Percentiles rank a stretch among this genome's conserved stretches.
Conservation (phyloP, 805 yeast species). For the Metschnikowia cerradonensis region DNA sequence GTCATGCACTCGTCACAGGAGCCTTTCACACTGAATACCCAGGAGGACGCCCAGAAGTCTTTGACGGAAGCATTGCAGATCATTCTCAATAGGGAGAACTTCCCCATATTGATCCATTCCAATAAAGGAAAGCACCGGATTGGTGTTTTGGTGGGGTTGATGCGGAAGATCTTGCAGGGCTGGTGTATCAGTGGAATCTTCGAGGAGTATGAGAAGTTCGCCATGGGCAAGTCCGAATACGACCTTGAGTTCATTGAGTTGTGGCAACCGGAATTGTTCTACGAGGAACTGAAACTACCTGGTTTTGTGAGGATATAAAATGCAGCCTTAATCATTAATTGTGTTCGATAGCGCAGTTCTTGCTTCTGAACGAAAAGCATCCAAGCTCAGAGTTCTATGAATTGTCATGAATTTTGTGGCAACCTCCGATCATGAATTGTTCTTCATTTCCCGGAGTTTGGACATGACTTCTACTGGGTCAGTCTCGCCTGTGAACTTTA, state of each 20-base stretch:
- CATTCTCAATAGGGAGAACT: slow-evolving; percentile 61
- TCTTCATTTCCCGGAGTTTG: slow-evolving; percentile 72
- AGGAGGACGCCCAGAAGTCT: slow-evolving; percentile 38
- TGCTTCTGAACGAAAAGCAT: not conserved
- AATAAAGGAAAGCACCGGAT: slow-evolving; percentile 97
- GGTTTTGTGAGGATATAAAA: slow-evolving; percentile 50
- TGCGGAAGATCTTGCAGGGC: slow-evolving; percentile 81
- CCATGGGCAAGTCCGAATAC: slow-evolving; percentile 89
- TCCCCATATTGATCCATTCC: slow-evolving; percentile 86
- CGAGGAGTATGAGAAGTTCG: slow-evolving; percentile 89
- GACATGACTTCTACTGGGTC: slow-evolving; percentile 61
- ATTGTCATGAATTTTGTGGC: slow-evolving; percentile 26
- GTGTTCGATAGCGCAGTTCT: not conserved
- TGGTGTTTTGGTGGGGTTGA: slow-evolving; percentile 88
- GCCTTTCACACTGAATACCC: slow-evolving; percentile 55
- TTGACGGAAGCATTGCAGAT: slow-evolving; percentile 55
- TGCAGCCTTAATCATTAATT: not conserved
- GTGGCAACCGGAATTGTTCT: slow-evolving; percentile 60
- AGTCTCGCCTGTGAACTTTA: slow-evolving; percentile 51
- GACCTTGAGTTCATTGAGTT: slow-evolving; percentile 88
- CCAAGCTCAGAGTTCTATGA: slow-evolving; percentile 9
- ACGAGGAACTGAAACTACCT: slow-evolving; percentile 51
- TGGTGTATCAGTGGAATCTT: slow-evolving; percentile 93
- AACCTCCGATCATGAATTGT: slow-evolving; percentile 26
- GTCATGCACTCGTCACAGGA: slow-evolving; percentile 72